Evolutionary conservation across 352 stramenopile genomes (phyloP), one percentile per base, ranked within the genome.

Genomic region (Hyaloperonospora brassicae): DNA sequence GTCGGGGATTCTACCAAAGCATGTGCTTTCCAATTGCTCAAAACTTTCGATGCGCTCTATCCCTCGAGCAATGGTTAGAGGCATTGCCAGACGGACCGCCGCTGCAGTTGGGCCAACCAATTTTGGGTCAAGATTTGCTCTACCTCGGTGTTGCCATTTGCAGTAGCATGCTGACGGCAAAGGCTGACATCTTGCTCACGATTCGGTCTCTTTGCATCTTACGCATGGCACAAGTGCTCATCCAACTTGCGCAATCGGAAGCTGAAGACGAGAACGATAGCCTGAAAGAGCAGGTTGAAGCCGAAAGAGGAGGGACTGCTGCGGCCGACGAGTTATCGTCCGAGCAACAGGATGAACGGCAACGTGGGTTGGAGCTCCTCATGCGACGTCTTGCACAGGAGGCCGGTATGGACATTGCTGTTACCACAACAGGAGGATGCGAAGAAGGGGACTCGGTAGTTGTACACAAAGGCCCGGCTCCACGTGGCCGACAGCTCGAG

Each of bases 181-280:
- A 91, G 51, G 70, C 83, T 0, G 78, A 93, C 22, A 89, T 93
- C 36, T 48, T 93, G 46, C 66, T 84, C 21, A 89, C 83, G 1
- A 81, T 93, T 24, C 79, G 80, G 13, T 85, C 73, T 11, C 72
- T 93, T 24, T 89, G 79, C 30, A 68, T 89, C 39, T 62, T 93
- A 4, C 67, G 89, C 60, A 89, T 91, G 76, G 75, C 67, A 1
- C 83, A 93, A 66, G 76, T 86, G 34, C 66, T 91, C 12, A 55
- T 91, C 0, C 83, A 91, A 50, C 62, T 87, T 6, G 64, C 73
- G 2, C 71, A 70, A 38, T 60, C 77, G 55, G 68, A 67, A 31
- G 61, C 68, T 6, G 81, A 92, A 61, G 76, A 80, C 10, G 65
- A 82, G 14, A 76, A 84, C 0, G 70, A 86, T 25, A 70, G 76